Conservation (phyloP, 192 early-diverging fungal species). For the Allomyces javanicus region DNA sequence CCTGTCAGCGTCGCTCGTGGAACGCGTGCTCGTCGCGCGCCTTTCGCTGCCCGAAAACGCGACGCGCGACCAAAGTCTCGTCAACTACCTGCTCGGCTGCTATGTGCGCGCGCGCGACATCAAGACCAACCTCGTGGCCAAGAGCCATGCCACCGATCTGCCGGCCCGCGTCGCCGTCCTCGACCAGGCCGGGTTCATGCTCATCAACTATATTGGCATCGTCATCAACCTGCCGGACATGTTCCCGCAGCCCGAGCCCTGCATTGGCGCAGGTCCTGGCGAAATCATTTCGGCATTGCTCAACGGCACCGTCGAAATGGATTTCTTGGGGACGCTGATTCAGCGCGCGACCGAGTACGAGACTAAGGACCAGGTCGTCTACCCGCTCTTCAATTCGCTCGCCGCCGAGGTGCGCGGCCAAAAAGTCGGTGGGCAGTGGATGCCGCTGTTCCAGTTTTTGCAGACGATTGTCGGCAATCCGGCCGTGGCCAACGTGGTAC, state of each 20-base stretch:
- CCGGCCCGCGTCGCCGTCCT: slow-evolving; percentile 38
- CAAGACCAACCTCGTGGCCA: slow-evolving; percentile 23
- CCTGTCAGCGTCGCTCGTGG: slow-evolving; percentile 32
- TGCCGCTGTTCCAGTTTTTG: no score
- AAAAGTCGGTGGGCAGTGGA: background rate
- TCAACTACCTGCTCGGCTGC: slow-evolving; percentile 45
- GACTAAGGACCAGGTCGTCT: background rate
- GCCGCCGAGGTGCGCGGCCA: background rate
- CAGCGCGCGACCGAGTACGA: no score
- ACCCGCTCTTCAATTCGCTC: background rate
- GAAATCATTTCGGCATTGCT: background rate
- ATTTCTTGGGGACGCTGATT: no score
- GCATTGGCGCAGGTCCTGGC: background rate
- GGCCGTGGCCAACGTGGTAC: no score
- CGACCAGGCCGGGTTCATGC: slow-evolving; percentile 28
- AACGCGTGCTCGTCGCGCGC: slow-evolving; percentile 48
- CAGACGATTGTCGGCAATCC: no score
- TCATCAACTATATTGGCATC: slow-evolving; percentile 69
- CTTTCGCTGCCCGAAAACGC: slow-evolving; percentile 37
- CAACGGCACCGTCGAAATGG: background rate
- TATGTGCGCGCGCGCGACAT: slow-evolving; percentile 35
- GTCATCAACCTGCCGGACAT: slow-evolving; percentile 71
- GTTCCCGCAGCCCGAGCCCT: slow-evolving; percentile 55
- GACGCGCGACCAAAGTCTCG: slow-evolving; percentile 15
- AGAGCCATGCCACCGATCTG: slow-evolving; percentile 26